A percentile compares a stretch with the other conserved stretches of the same genome.
Evolutionary conservation across 2,329 filamentous ascomycete species (phyloP).

Genomic region (Scytalidium sp.): DNA sequence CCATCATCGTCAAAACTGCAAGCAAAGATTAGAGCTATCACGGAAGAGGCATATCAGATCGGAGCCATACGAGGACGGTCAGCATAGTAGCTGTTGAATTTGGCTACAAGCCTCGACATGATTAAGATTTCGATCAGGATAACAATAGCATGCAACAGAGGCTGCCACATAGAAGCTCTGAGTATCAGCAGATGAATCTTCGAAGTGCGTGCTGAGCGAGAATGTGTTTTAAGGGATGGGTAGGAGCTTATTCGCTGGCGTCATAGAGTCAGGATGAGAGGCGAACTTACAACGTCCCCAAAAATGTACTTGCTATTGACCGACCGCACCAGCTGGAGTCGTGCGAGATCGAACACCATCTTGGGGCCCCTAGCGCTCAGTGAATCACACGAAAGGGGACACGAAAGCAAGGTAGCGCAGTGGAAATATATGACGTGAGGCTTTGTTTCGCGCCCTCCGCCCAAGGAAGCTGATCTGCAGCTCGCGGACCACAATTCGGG

Average conservation of each 20-base stretch:
- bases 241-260: constrained; percentile 4
- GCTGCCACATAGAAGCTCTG: constrained; percentile 49
- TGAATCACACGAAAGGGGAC: neutral
- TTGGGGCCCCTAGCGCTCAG: constrained; percentile 13
- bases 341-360: constrained; percentile 58
- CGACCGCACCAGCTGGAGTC: constrained; percentile 60
- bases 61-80: constrained; percentile 61
- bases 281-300: constrained; percentile 65
- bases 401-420: neutral
- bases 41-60: neutral
- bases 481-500: neutral
- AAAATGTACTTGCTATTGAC: constrained; percentile 72
- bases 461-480: neutral
- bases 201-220: neutral
- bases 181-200: constrained; percentile 17
- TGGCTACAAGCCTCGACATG: constrained; percentile 74
- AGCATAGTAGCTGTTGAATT: constrained; percentile 93
- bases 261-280: neutral
- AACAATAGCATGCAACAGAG: constrained; percentile 79
- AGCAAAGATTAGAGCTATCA: constrained; percentile 6
- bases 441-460: neutral
- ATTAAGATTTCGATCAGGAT: constrained; percentile 88
- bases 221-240: constrained; percentile 6
- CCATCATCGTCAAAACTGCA: constrained; percentile 98
- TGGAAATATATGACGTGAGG: neutral